Evolutionary conservation across 2,329 filamentous ascomycete genomes (phyloP), one percentile per base, ranked within the genome.

Genomic region (Neurospora sp.): DNA sequence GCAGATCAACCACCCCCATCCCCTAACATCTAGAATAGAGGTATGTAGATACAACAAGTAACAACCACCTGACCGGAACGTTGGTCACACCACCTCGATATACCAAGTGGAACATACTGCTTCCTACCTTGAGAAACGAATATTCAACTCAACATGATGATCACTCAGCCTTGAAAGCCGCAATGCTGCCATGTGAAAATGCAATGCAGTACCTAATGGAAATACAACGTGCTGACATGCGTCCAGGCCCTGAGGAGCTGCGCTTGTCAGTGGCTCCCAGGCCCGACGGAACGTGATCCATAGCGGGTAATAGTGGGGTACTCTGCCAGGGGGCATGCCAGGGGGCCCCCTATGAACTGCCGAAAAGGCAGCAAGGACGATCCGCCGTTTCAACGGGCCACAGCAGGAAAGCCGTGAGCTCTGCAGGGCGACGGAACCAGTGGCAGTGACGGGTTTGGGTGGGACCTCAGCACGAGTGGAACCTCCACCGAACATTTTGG

Each of bases 281-380:
- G 52, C 28, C 52, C 52, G 7, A 10, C 13, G 52, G 52, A 62
- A 62, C 23, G 23, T 62, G 52, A 33, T 62, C 52, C 52, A 62
- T 67, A 69, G 68, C 68, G 68, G 68, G 19, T 68, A 68, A 68
- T 19, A 68, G 68, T 68, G 68, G 68, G 43, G 42, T 66, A 9
- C 52, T 62, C 23, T 62, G 28, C 52, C 28, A 19, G 19, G 19
- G 15, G 46, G 43, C n/a, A 52, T 62, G 52, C 52, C 52, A 36
- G 28, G 52, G 46, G 7, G 15, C 15, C 28, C 23, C 52, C 52
- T n/a, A 10, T 62, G 28, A 62, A 36, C 52, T 62, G 52, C 52
- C 52, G 52, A 62, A 62, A 62, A 36, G n/a, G 52, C 52, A 62
- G 52, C 52, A 62, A 62, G 52, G 52, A 62, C 23, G 52, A 62